phyloP scores from a whole-genome alignment of 2,329 filamentous ascomycete species.

The Hymenotorrendiella dingleyae region DNA sequence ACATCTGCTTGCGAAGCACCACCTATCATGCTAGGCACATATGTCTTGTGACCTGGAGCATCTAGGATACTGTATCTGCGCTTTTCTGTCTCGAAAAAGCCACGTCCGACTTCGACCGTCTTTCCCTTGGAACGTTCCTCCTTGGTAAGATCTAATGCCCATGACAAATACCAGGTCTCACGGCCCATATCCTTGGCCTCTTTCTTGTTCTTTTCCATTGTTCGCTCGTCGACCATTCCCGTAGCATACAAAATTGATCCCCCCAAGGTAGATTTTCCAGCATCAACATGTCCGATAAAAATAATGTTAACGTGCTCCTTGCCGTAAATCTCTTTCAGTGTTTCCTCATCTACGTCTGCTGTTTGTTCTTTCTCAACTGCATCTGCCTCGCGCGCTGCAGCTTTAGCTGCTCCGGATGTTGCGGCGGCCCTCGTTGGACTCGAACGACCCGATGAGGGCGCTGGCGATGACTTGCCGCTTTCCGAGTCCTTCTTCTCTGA shows the following conservation, averaged over 20 bases:
- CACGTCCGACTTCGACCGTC: conserved; percentile 93
- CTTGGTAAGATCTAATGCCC: conserved; percentile 95
- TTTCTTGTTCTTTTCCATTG: conserved; percentile 94
- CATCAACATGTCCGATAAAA: conserved; percentile 97
- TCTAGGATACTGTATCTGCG: conserved; percentile 94
- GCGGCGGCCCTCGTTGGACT: conserved; percentile 63
- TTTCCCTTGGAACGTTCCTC: conserved; percentile 96
- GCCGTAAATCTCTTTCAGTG: conserved; percentile 90
- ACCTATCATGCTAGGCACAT: conserved; percentile 97
- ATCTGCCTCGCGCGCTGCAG: conserved; percentile 61
- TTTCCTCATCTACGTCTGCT: conserved; percentile 72
- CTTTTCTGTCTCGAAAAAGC: conserved; percentile 95
- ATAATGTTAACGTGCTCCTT: conserved; percentile 93
- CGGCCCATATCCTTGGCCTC: conserved; percentile 94
- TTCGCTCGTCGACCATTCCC: conserved; percentile 99
- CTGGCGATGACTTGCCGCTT: conserved; percentile 71
- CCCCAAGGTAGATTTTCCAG: conserved; percentile 93
- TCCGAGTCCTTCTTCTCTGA: conserved; percentile 39
- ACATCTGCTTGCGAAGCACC: conserved; percentile 90
- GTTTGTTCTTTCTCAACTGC: conserved; percentile 69
- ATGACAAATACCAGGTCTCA: conserved; percentile 98
- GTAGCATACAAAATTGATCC: conserved; percentile 89
- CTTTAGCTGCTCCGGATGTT: conserved; percentile 47
- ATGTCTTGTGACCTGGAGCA: conserved; percentile 95
- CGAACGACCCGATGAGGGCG: conserved; percentile 76